Base-by-base conservation (phyloP, 192 early-diverging fungal genomes). In the Gaertneriomyces sp. region DNA sequence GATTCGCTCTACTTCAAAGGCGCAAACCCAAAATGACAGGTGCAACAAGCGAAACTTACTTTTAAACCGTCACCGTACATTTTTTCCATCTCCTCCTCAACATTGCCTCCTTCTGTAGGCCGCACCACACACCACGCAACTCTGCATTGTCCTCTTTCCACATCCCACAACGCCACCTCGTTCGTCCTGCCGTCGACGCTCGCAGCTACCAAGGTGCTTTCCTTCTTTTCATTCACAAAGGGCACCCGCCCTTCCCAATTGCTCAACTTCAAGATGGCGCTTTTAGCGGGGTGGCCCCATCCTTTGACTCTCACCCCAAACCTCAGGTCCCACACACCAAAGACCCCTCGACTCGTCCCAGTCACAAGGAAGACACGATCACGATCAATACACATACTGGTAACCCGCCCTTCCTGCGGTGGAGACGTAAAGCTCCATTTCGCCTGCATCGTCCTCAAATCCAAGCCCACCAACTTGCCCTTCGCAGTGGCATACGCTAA, bases 151-250 rank as follows among this genome's bases (percentile, higher is more conserved):
- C 79, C 66, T n/a, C 74, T 74, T 33, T 87, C 86, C 49, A 94
- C 78, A 70, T 94, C 86, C 92, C 92, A 94, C 0, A 90, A 68
- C n/a, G 87, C 87, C 8, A 93, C 72, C 60, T 94, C 91, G 58
- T 88, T 86, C 16, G 63, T 79, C 5, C 14, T 46, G n/a, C 82
- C 79, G 12, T 87, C 86, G 5, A 91, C 79, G 7, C 88, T 77
- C 58, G 87, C 84, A n/a, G 85, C 73, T 1, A 93, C 7, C 12
- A 61, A 12, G 25, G 61, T 4, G 25, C 42, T 40, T 19, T 68
- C 33, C n/a, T 10, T 4, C 25, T 33, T 33, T 33, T 33, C 25
- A 33, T 33, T 33, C 25, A 33, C 25, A 33, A 33, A 33, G 25
- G 25, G 25, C 25, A 33, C 25, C 25, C 25, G 25, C 46, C 19